phyloP scores from a whole-genome alignment of 805 yeast genomes.

The Yarrowia deformans region DNA sequence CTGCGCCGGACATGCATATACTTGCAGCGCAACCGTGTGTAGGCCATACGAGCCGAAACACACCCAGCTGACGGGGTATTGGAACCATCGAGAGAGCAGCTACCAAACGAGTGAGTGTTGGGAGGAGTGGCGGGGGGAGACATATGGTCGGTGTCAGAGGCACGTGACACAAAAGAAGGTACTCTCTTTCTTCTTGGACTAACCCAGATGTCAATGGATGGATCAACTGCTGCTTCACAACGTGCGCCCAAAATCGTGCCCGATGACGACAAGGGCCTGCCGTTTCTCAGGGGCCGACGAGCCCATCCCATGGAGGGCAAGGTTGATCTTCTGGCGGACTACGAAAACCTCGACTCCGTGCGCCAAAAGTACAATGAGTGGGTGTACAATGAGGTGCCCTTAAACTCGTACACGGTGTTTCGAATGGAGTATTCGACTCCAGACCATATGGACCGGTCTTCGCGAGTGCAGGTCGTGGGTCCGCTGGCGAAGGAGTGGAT shows the following conservation, averaged over 20 bases:
- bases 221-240: slow-evolving; percentile 18
- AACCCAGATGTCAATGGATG: slow-evolving; percentile 35
- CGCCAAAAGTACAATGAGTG: slow-evolving; percentile 15
- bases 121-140: not conserved
- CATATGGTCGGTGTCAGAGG: no score
- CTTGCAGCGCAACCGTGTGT: slow-evolving; percentile 3
- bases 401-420: slow-evolving; percentile 49
- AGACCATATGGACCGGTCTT: slow-evolving; percentile 46
- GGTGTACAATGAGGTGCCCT: slow-evolving; percentile 35
- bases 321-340: slow-evolving; percentile 25
- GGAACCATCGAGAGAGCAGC: no score
- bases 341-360: slow-evolving; percentile 22
- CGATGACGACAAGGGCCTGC: slow-evolving; percentile 25
- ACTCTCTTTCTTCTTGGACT: not conserved
- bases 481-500: slow-evolving; percentile 48
- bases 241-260: not conserved
- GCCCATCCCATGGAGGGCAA: slow-evolving; percentile 24
- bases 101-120: not conserved
- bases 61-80: no score
- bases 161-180: no score
- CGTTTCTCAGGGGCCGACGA: slow-evolving; percentile 13
- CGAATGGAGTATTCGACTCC: slow-evolving; percentile 48
- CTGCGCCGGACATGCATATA: not conserved
- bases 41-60: not conserved
- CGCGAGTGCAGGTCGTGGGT: slow-evolving; percentile 49